Evolutionary conservation across 257 asterid genomes (phyloP).

Genomic region (Echium plantagineum): DNA sequence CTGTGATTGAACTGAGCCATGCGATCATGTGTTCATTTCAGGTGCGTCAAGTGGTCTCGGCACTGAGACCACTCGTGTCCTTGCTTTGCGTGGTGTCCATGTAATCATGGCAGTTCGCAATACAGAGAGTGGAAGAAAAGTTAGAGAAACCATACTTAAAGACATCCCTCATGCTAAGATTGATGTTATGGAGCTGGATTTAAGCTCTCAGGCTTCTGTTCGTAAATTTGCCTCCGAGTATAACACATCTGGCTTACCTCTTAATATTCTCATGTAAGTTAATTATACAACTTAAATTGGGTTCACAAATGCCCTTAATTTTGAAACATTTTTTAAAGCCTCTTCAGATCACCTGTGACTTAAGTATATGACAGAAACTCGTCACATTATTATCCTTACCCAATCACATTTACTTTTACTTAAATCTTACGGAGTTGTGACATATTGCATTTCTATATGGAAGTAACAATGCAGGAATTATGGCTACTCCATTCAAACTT

Average conservation of each 20-base stretch:
- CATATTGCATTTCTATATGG: slow-evolving; percentile 8
- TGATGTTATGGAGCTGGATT: slow-evolving; percentile 58
- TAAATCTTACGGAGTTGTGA: slow-evolving; percentile 3
- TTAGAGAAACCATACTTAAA: slow-evolving; percentile 33
- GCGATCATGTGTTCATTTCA: slow-evolving; percentile 17
- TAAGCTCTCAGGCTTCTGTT: slow-evolving; percentile 38
- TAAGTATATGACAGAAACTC: too few species aligned
- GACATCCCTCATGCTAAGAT: slow-evolving; percentile 41
- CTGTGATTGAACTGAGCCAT: not conserved
- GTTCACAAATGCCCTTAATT: not conserved
- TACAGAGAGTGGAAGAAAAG: slow-evolving; percentile 25
- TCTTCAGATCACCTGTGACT: too few species aligned
- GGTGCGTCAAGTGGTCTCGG: slow-evolving; percentile 81
- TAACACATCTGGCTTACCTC: slow-evolving; percentile 29
- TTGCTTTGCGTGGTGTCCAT: slow-evolving; percentile 40
- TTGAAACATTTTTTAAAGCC: too few species aligned
- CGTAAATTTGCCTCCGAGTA: slow-evolving; percentile 46
- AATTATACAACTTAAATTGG: not conserved
- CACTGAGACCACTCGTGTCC: slow-evolving; percentile 41
- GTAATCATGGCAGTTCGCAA: slow-evolving; percentile 60
- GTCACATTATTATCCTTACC: not conserved
- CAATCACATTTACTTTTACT: not conserved
- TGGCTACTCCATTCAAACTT: slow-evolving; percentile 50
- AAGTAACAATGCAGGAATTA: slow-evolving; percentile 76
- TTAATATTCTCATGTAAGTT: slow-evolving; percentile 53